Base-by-base conservation (phyloP, 352 stramenopile species). In the Globisporangium alternatum region DNA sequence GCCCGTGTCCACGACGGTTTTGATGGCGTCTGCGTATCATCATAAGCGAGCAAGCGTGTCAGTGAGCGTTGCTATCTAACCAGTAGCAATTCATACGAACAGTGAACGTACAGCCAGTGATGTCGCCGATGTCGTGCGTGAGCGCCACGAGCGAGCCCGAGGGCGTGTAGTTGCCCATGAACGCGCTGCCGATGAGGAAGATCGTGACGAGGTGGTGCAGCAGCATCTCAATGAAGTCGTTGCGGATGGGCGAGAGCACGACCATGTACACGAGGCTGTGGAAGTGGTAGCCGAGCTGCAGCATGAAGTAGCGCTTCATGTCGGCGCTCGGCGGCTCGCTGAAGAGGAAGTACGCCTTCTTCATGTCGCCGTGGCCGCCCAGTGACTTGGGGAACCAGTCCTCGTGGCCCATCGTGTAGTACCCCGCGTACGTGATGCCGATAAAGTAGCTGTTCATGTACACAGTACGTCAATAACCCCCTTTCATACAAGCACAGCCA, bases 181-280 rank as follows among this genome's bases (percentile, higher is more conserved):
- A 82, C 3, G 77, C 69, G 19, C 66, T 71, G 28, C 66, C 73
- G 33, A 86, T 86, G 43, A 86, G 69, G 47, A 86, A 75, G 61
- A 86, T 80, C 19, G 77, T 86, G 9, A 67, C 71, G 12, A 86
- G 54, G 62, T 86, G 77, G 48, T 86, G 77, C 65, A 86, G 65
- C 44, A 83, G 54, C 77, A 86, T 86, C 65, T 86, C 77, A 43
- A 83, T 68, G 39, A 83, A 86, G 47, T 86, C 77, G 59, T 82
- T 86, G 41, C 77, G 75, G 33, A 82, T 81, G 19, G 75, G 75
- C 47, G 77, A 86, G 54, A 86, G 75, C 52, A 76, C 69, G 19
- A 86, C 47, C 77, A 86, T 80, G 64, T 81, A 76, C 45, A 83
- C 54, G 57, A 86, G 67, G 49, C 71, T 81, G 67, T 86, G 77